phyloP scores from a whole-genome alignment of 1,284 basidiomycete species.

The Pterulicium gracile region DNA sequence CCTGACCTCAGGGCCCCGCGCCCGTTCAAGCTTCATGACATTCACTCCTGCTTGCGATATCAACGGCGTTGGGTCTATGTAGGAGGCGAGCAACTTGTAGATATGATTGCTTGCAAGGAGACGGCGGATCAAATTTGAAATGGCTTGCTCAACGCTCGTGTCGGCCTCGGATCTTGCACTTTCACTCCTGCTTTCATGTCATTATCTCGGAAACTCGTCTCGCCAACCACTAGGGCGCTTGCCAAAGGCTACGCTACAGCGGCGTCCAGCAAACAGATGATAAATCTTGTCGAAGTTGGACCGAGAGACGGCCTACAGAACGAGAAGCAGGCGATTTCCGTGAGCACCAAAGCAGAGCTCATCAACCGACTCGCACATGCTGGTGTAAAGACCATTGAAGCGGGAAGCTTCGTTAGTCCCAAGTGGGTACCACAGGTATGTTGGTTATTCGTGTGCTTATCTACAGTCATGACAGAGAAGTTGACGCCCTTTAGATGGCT shows the following conservation, averaged over 20 bases:
- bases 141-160: too few species aligned
- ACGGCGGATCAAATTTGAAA: too few species aligned
- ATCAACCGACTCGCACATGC: constrained; percentile 66
- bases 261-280: constrained; percentile 14
- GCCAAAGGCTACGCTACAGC: background rate
- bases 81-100: too few species aligned
- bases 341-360: constrained; percentile 71
- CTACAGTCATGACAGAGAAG: background rate
- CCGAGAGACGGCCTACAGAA: constrained; percentile 93
- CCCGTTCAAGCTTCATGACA: too few species aligned
- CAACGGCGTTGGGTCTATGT: too few species aligned
- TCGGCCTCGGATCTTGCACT: background rate
- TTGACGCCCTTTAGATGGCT: constrained; percentile 54
- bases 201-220: background rate
- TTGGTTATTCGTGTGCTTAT: constrained; percentile 6
- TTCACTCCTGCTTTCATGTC: background rate
- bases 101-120: too few species aligned
- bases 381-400: constrained; percentile 72
- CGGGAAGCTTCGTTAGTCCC: constrained; percentile 86
- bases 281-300: constrained; percentile 85
- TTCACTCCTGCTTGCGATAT: too few species aligned
- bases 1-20: too few species aligned
- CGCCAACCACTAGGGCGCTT: background rate
- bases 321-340: constrained; percentile 67
- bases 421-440: constrained; percentile 89